phyloP scores from a whole-genome alignment of 768 basidiomycete species.

The Lepiota brunneoincarnata region DNA sequence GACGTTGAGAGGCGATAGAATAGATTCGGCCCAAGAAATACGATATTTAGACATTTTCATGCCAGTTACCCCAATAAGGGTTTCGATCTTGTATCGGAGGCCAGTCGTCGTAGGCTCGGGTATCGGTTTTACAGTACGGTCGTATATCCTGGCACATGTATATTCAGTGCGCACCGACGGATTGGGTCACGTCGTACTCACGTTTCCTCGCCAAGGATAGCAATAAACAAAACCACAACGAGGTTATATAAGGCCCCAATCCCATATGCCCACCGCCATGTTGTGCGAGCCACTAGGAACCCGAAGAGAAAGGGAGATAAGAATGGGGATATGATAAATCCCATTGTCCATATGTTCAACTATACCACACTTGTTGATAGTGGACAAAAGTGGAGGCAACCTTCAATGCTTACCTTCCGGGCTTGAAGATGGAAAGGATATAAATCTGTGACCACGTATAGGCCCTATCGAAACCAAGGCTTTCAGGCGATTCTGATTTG shows the following conservation, averaged over 20 bases:
- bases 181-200: no score
- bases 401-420: constrained; percentile 53
- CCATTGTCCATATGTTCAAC: constrained; percentile 74
- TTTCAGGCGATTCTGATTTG: no score
- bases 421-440: constrained; percentile 72
- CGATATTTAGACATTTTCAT: constrained; percentile 52
- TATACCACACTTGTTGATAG: no score
- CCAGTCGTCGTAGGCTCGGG: constrained; percentile 33
- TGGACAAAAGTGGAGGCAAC: no score
- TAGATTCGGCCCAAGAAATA: constrained; percentile 46
- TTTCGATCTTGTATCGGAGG: constrained; percentile 52
- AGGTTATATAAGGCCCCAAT: constrained; percentile 61
- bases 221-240: constrained; percentile 56
- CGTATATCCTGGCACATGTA: no score
- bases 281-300: constrained; percentile 59
- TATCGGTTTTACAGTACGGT: constrained; percentile 40
- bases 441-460: constrained; percentile 59
- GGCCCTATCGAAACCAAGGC: no score
- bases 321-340: constrained; percentile 67
- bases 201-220: constrained; percentile 67
- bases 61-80: constrained; percentile 64
- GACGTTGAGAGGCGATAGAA: constrained; percentile 46
- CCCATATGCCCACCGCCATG: constrained; percentile 67
- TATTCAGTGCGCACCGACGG: no score
- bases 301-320: constrained; percentile 66